Percentiles rank a stretch among this genome's conserved stretches.
phyloP scores from a whole-genome alignment of 805 yeast genomes.

The Saccharomyces jurei region DNA sequence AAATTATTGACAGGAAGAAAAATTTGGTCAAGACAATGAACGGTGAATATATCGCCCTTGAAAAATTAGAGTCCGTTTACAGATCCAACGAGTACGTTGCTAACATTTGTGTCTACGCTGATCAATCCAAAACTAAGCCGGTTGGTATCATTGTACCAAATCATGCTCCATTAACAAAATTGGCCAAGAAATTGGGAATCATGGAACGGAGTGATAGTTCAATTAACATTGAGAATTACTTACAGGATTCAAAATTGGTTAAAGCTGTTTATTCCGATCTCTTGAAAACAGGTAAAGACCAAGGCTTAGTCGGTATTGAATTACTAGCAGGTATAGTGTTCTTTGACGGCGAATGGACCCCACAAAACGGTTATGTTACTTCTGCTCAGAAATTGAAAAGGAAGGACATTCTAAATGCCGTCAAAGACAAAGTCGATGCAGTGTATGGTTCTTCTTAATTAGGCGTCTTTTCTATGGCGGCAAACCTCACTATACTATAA shows the following conservation, averaged over 20 bases:
- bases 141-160: constrained; percentile 84
- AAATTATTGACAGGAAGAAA: constrained; percentile 88
- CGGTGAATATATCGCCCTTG: constrained; percentile 97
- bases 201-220: constrained; percentile 38
- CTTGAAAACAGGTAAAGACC: constrained; percentile 66
- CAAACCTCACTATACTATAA: background rate
- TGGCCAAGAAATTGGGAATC: constrained; percentile 51
- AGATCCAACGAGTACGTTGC: constrained; percentile 69
- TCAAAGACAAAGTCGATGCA: constrained; percentile 56
- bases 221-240: constrained; percentile 34
- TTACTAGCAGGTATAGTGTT: constrained; percentile 70
- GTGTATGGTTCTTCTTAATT: constrained; percentile 37
- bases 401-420: constrained; percentile 70
- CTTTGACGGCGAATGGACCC: constrained; percentile 93
- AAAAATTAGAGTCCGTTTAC: constrained; percentile 85
- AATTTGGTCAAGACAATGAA: constrained; percentile 90
- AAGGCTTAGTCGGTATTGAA: constrained; percentile 82
- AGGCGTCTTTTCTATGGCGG: background rate
- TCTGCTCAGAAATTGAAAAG: constrained; percentile 96
- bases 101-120: constrained; percentile 91
- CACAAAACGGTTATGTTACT: constrained; percentile 87
- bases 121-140: constrained; percentile 79
- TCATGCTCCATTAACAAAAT: constrained; percentile 51
- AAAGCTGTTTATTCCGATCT: constrained; percentile 50
- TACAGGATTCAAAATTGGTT: constrained; percentile 49